A percentile compares a stretch with the other conserved stretches of the same genome.
Conservation (phyloP, 169 alveolate species). For the Cryptosporidium sp. region DNA sequence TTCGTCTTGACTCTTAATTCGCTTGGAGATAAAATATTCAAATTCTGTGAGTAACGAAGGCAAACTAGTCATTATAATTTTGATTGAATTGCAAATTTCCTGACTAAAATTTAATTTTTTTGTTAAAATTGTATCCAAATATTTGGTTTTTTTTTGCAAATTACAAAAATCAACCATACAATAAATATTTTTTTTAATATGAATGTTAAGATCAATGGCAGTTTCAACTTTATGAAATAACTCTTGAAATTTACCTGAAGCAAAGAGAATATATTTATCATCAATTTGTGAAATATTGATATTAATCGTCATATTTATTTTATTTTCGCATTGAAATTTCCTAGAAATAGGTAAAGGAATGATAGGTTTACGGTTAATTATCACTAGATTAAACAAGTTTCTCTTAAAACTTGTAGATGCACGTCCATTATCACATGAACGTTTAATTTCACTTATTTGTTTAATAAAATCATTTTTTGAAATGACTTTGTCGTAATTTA, state of each 20-base stretch:
- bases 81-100: not conserved
- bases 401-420: not conserved
- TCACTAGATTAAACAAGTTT: constrained; percentile 14
- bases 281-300: not conserved
- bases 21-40: not conserved
- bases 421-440: not conserved
- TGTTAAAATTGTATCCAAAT: not conserved
- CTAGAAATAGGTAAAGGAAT: constrained; percentile 52
- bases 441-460: not conserved
- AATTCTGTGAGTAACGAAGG: constrained; percentile 37
- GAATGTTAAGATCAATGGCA: constrained; percentile 1
- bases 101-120: not conserved
- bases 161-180: not conserved
- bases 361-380: constrained; percentile 34
- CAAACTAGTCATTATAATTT: not conserved
- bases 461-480: not conserved
- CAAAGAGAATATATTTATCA: not conserved
- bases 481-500: not conserved
- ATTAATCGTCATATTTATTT: constrained; percentile 4
- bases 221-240: not conserved
- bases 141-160: not conserved
- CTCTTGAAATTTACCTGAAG: not conserved
- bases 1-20: not conserved
- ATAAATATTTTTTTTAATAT: not conserved
- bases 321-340: constrained; percentile 27